These are phyloP conservation scores for Diaporthe vexans DNA, from an alignment of 2,329 filamentous ascomycete genomes.

Conservation along the genomic window DNA sequence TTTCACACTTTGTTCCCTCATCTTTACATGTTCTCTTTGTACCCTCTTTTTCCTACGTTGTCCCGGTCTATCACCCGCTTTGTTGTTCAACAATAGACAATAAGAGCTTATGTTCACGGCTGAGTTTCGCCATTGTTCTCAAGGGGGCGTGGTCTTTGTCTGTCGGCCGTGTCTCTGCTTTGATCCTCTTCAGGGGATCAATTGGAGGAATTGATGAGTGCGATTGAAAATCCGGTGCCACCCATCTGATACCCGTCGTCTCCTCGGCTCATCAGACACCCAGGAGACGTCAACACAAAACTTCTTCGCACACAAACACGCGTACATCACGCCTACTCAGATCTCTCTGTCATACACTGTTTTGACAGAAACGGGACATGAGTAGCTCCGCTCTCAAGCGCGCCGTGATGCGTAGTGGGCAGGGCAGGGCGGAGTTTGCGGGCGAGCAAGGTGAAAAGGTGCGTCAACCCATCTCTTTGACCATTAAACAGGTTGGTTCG, in stretches of 20 bases:
- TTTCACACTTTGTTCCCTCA: background rate
- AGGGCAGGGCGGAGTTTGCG: background rate
- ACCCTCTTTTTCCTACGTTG: background rate
- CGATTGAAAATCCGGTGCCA: background rate
- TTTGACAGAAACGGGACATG: background rate
- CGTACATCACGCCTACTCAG: background rate
- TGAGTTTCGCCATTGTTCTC: background rate
- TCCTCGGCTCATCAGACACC: background rate
- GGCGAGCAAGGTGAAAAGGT: background rate
- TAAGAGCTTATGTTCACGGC: background rate
- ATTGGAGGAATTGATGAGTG: background rate
- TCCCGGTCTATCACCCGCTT: background rate
- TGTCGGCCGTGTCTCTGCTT: background rate
- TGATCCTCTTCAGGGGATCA: background rate
- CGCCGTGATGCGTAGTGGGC: slow-evolving; percentile 14
- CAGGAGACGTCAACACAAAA: background rate
- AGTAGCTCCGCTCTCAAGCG: background rate
- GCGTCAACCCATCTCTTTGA: background rate
- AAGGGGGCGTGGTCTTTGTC: background rate
- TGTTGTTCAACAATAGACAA: background rate
- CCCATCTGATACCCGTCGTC: background rate
- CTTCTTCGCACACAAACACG: background rate
- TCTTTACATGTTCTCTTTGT: background rate
- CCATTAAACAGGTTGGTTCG: background rate
- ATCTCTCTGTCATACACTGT: background rate